A percentile compares a stretch with the other conserved stretches of the same genome.
These are phyloP conservation scores for Haematococcus lacustris DNA, from an alignment of 139 green algal species.

Conservation along the genomic window DNA sequence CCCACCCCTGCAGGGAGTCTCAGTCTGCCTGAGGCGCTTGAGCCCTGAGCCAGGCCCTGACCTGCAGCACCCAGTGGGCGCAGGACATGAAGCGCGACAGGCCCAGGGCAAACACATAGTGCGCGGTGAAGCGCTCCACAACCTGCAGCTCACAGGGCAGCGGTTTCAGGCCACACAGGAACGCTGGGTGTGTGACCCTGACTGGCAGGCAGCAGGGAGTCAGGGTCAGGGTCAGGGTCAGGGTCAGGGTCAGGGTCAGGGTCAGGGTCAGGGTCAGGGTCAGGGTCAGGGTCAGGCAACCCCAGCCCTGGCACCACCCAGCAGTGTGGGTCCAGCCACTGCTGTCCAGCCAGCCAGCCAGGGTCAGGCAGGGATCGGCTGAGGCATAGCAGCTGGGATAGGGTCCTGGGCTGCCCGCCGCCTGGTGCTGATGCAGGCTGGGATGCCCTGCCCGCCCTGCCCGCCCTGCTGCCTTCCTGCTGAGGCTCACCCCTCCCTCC, in stretches of 20 bases:
- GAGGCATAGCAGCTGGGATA: background rate
- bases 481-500: too few relatives aligned
- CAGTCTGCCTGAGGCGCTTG: too few relatives aligned
- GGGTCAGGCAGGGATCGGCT: background rate
- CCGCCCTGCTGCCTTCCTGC: background rate
- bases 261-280: too few relatives aligned
- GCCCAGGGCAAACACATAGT: constrained; percentile 97
- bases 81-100: constrained; percentile 94
- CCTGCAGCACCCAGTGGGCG: constrained; percentile 94
- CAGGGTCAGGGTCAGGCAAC: too few relatives aligned
- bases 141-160: constrained; percentile 39
- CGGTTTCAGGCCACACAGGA: background rate
- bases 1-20: too few relatives aligned
- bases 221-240: too few relatives aligned
- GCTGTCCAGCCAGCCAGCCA: too few relatives aligned
- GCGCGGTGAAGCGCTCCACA: constrained; percentile 92
- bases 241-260: too few relatives aligned
- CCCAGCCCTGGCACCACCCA: too few relatives aligned
- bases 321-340: background rate
- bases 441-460: too few relatives aligned
- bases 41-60: too few relatives aligned
- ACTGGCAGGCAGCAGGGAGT: background rate
- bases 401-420: background rate
- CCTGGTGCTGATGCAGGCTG: background rate
- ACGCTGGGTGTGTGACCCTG: background rate